Base-by-base conservation (phyloP, 73 alveolate species). In the Breviolum minutum region DNA sequence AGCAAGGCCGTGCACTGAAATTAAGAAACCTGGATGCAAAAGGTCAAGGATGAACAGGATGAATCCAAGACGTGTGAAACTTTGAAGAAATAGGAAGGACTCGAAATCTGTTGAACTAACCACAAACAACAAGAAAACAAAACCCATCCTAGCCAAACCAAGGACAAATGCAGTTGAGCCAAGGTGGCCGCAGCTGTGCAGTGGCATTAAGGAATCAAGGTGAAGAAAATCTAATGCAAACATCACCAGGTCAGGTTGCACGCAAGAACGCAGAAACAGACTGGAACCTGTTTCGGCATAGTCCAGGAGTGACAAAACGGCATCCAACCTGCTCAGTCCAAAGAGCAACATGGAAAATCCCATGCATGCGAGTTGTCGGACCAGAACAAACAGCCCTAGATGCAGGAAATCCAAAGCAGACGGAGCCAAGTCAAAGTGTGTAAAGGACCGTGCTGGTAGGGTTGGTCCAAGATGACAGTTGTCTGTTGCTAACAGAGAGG, bases 71-170 rank as follows among this genome's bases (percentile, higher is more conserved):
- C 88, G 22, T 13, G 22, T 27, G 63, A 48, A 24, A 63, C 88
- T 71, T 16, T 64, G 73, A 24, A 54, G 40, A 60, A 27, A 61
- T 63, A 73, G 26, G 6, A 30, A 13, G 24, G 76, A 32, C 88
- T 54, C 97, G 40, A 63, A 27, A 24, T 6, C n/a, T 24, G 70
- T 17, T 22, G 22, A 12, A 60, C 48, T 69, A 61, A 79, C 19
- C 32, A 63, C 77, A 11, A 69, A 27, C 60, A 77, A 71, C 14
- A 32, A 94, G 99, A 77, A 94, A 54, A 94, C 99, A 48, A 68
- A 77, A 62, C 99, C 99, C 29, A 63, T 32, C 16, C 99, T 61
- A 27, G 94, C 6, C 86, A 94, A 62, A 61, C 99, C 99, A 29
- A 80, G 40, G 16, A 81, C 9, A 17, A 63, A 17, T 5, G 74